Conservation (phyloP, 805 yeast genomes). For the Cyberlindnera euphorbiae region DNA sequence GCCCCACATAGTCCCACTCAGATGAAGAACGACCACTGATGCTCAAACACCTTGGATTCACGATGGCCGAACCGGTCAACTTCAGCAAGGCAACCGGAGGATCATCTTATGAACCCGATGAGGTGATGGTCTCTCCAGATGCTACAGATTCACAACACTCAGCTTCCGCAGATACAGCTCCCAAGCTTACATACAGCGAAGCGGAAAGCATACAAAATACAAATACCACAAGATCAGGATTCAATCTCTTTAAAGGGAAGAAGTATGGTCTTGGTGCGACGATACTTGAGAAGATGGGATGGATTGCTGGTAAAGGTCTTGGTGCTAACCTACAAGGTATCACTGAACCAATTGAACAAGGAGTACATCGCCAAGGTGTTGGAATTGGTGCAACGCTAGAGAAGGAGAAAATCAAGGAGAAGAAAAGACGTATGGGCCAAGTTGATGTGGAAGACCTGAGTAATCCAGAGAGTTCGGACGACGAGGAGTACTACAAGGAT, state of each 20-base stretch:
- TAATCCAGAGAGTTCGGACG: conserved; percentile 17
- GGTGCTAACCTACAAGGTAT: conserved; percentile 74
- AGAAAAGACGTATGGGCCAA: conserved; percentile 1
- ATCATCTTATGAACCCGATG: not conserved
- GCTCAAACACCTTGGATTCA: conserved; percentile 2
- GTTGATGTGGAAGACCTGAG: conserved; percentile 2
- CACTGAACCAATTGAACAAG: conserved; percentile 71
- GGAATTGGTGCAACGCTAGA: conserved; percentile 65
- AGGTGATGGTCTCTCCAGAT: too few relatives aligned
- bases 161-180: conserved; percentile 21
- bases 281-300: conserved; percentile 81
- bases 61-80: not conserved
- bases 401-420: conserved; percentile 11
- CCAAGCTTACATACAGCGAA: conserved; percentile 9
- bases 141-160: not conserved
- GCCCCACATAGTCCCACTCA: too few relatives aligned
- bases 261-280: conserved; percentile 83
- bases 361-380: conserved; percentile 48
- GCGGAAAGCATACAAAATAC: conserved; percentile 4
- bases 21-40: conserved; percentile 9
- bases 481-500: conserved; percentile 23
- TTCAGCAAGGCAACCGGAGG: conserved; percentile 2
- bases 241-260: conserved; percentile 16
- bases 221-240: conserved; percentile 10
- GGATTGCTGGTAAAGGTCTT: conserved; percentile 77